Evolutionary conservation across 2,329 filamentous ascomycete genomes (phyloP).

Genomic region (Trichoderma sp.): DNA sequence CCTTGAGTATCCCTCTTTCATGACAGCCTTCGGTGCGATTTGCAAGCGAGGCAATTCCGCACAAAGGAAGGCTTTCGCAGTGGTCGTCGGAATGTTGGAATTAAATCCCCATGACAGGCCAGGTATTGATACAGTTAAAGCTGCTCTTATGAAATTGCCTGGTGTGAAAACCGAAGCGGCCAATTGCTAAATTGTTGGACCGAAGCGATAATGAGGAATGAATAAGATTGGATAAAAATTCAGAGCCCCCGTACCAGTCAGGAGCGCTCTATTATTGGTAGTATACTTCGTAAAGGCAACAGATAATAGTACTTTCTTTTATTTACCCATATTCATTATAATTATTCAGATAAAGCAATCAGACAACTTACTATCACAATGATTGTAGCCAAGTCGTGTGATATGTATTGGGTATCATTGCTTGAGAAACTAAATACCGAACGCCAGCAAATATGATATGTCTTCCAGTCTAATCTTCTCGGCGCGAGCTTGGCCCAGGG

Average conservation of each 20-base stretch:
- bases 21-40: not conserved
- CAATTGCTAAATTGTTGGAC: not conserved
- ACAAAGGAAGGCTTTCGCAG: not conserved
- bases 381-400: not conserved
- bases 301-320: too few relatives aligned
- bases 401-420: not conserved
- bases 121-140: not conserved
- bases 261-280: not conserved
- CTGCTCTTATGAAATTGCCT: not conserved
- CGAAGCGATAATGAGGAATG: not conserved
- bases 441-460: not conserved
- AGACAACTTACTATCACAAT: not conserved
- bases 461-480: not conserved
- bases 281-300: too few relatives aligned
- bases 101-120: not conserved
- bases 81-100: not conserved
- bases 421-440: not conserved
- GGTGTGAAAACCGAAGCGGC: not conserved
- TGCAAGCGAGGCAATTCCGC: not conserved
- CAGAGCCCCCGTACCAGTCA: not conserved
- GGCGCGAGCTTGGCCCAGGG: constrained; percentile 15
- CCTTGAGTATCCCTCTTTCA: not conserved
- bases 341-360: not conserved
- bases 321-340: not conserved
- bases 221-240: not conserved